Evolutionary conservation across 768 basidiomycete species (phyloP), one percentile per base, ranked within the genome.

Genomic region (Pulveroboletus sp.): DNA sequence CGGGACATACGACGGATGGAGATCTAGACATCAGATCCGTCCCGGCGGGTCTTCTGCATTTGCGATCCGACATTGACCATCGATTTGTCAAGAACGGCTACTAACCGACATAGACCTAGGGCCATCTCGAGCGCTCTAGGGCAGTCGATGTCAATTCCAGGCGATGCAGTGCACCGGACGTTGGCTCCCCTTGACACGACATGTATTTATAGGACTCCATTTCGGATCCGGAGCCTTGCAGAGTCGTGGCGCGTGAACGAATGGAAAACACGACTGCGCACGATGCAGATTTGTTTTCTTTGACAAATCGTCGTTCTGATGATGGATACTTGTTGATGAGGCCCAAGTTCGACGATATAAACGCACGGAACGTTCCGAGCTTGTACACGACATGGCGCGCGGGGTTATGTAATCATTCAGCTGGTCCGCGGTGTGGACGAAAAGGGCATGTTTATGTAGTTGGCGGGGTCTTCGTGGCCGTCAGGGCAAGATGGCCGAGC

Each of bases 401-500:
- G n/a, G n/a, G n/a, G n/a, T n/a, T 21, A 21, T 21, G 21, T 21
- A 21, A 21, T 21, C 21, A 21, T 21, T 21, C 21, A 2, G 21
- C 21, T 2, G 2, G 2, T 21, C 21, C 21, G 21, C 21, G 21
- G 21, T 21, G 21, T 21, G 21, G n/a, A n/a, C n/a, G n/a, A n/a
- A n/a, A n/a, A n/a, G 21, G 35, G 35, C n/a, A 3, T n/a, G n/a
- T 36, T n/a, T 14, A 36, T 36, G 3, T 17, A 10, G 36, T 0
- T n/a, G n/a, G 6, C 36, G 17, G 17, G 5, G 5, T 8, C n/a
- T 8, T 11, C 5, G 2, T 3, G 2, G 1, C 6, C 2, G 10
- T 31, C 1, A 37, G n/a, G 64, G 64, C 67, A 67, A 57, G 71
- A 75, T 77, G 76, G 77, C 76, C 77, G 76, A 78, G 77, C 73